Percentiles rank a stretch among this genome's conserved stretches.
Conservation (phyloP, 108 stramenopile species). For the Skeletonema potamos region DNA sequence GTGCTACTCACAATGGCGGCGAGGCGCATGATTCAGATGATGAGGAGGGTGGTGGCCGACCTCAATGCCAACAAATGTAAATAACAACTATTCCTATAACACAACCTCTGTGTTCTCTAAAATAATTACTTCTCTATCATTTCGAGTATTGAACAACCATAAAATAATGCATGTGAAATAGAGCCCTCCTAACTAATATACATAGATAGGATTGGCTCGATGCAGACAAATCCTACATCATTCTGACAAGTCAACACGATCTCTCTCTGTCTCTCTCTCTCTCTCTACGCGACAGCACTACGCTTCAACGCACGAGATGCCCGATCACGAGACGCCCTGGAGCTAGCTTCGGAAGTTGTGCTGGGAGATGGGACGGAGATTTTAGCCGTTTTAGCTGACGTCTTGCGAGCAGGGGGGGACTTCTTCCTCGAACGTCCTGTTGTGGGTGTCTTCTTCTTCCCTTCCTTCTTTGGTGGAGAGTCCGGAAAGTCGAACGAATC, state of each 20-base stretch:
- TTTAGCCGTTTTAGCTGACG: conserved; percentile 5
- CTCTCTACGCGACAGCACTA: conserved; percentile 3
- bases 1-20: conserved; percentile 43
- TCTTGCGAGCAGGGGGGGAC: conserved; percentile 5
- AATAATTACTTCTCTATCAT: neutral
- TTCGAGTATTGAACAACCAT: conserved; percentile 1
- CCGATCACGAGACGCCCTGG: neutral
- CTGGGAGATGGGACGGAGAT: conserved; percentile 17
- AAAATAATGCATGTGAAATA: conserved; percentile 12
- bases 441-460: neutral
- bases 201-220: neutral
- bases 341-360: conserved; percentile 29
- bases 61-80: conserved; percentile 92
- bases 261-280: too few species aligned
- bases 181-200: conserved; percentile 3
- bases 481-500: conserved; percentile 39
- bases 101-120: too few species aligned
- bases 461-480: conserved; percentile 11
- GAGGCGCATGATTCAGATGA: conserved; percentile 85
- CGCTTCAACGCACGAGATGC: neutral
- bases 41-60: conserved; percentile 61
- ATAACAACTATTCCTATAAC: neutral
- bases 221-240: neutral
- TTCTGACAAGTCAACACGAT: neutral
- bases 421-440: conserved; percentile 11